Conservation (phyloP, 2,329 filamentous ascomycete genomes). For the Aspergillus bombycis region DNA sequence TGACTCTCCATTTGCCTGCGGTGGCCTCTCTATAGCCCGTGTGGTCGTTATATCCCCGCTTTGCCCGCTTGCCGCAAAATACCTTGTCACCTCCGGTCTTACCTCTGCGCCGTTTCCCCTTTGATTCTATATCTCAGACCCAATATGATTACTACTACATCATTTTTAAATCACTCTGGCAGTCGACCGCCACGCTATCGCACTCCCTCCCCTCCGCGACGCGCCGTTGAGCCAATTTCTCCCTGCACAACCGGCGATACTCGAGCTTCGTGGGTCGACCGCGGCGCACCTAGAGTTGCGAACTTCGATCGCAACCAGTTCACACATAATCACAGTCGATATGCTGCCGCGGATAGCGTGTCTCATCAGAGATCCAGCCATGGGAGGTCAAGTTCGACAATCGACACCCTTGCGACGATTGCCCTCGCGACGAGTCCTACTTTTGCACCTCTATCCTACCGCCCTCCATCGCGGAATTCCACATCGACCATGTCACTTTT, state of each 20-base stretch:
- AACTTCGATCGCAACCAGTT: constrained; percentile 29
- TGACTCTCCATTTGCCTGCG: constrained; percentile 42
- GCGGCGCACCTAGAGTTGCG: constrained; percentile 28
- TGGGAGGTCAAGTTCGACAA: constrained; percentile 50
- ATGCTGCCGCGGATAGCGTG: constrained; percentile 23
- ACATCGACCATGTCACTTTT: constrained; percentile 31
- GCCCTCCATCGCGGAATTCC: constrained; percentile 33
- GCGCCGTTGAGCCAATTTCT: constrained; percentile 51
- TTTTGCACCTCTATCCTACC: constrained; percentile 40
- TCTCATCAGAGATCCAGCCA: constrained; percentile 40
- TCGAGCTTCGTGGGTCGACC: constrained; percentile 34
- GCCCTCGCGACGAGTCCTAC: constrained; percentile 54
- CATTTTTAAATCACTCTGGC: constrained; percentile 39
- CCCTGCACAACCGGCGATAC: constrained; percentile 38
- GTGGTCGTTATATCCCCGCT: constrained; percentile 47
- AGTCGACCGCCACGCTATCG: constrained; percentile 47
- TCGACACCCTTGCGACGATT: constrained; percentile 55
- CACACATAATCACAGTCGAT: constrained; percentile 25
- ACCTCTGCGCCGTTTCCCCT: constrained; percentile 15
- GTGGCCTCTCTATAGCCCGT: constrained; percentile 45
- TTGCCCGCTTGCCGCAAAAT: constrained; percentile 42
- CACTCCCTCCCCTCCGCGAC: constrained; percentile 51
- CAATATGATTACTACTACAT: constrained; percentile 44
- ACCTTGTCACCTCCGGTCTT: constrained; percentile 27
- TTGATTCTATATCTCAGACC: constrained; percentile 8